phyloP scores from a whole-genome alignment of 441 rosid species.

The Flueggea neowawraea region DNA sequence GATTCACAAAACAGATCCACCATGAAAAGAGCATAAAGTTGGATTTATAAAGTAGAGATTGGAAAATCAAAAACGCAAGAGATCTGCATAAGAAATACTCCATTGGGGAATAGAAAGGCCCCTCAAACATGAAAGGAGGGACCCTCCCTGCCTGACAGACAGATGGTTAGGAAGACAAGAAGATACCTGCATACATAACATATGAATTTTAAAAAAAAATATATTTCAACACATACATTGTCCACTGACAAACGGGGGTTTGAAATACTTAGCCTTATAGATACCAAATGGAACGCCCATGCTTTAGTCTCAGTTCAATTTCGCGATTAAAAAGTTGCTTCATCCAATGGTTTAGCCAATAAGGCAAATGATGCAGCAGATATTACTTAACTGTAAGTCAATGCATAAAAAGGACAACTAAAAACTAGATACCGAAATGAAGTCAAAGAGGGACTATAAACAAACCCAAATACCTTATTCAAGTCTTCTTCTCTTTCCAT shows the following conservation, averaged over 20 bases:
- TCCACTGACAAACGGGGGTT: conserved; percentile 76
- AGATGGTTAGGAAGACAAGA: conserved; percentile 94
- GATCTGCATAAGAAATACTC: conserved; percentile 90
- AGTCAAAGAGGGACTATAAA: conserved; percentile 26
- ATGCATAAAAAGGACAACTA: conserved; percentile 56
- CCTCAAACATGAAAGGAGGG: conserved; percentile 83
- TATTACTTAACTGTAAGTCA: conserved; percentile 92
- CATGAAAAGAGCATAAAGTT: conserved; percentile 16
- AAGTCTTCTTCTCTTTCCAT: conserved; percentile 82
- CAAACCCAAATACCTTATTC: conserved; percentile 76
- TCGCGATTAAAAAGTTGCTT: conserved; percentile 91
- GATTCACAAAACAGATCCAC: conserved; percentile 23
- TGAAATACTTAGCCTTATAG: conserved; percentile 96
- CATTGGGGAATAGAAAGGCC: conserved; percentile 83
- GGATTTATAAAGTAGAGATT: conserved; percentile 13
- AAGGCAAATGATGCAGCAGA: conserved; percentile 94
- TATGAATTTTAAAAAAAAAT: conserved; percentile 58
- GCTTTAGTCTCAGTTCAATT: conserved; percentile 96
- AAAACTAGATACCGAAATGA: conserved; percentile 43
- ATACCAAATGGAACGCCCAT: conserved; percentile 87
- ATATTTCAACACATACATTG: conserved; percentile 47
- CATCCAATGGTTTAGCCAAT: conserved; percentile 99
- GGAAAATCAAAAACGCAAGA: conserved; percentile 46
- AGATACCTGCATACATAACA: conserved; percentile 98
- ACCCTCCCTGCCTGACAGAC: conserved; percentile 93